phyloP scores from a whole-genome alignment of 2,329 filamentous ascomycete species.

The Chaetomium strumarium region DNA sequence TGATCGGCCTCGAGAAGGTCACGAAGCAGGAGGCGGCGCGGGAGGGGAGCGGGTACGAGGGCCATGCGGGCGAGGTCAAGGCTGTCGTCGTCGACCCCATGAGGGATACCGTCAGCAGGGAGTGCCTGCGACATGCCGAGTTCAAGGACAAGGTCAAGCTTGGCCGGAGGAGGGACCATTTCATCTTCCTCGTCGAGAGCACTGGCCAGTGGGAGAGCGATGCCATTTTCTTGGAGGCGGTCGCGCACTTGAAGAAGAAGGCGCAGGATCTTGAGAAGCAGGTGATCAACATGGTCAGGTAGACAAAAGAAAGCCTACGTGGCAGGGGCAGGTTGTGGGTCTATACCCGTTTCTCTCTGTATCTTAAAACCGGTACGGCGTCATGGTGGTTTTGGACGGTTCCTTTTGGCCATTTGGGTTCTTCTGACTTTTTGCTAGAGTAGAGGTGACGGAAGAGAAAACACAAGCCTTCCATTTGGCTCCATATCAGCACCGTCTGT shows the following conservation, averaged over 20 bases:
- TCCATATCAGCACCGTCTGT: background rate
- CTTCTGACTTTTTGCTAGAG: constrained; percentile 1
- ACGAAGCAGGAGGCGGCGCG: constrained; percentile 58
- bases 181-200: constrained; percentile 95
- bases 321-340: constrained; percentile 3
- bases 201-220: constrained; percentile 93
- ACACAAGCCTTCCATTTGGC: background rate
- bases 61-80: constrained; percentile 72
- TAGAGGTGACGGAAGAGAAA: background rate
- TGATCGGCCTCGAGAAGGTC: constrained; percentile 73
- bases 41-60: constrained; percentile 61
- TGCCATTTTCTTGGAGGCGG: constrained; percentile 82
- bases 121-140: constrained; percentile 84
- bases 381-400: constrained; percentile 11
- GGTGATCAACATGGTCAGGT: constrained; percentile 58
- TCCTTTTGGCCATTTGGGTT: constrained; percentile 4
- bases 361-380: constrained; percentile 19
- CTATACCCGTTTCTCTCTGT: constrained; percentile 16
- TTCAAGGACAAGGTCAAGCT: constrained; percentile 95
- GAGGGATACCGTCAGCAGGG: constrained; percentile 91
- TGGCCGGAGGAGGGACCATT: constrained; percentile 85
- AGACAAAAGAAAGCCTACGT: constrained; percentile 7
- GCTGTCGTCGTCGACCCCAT: constrained; percentile 84
- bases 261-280: constrained; percentile 67
- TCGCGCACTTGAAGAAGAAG: constrained; percentile 81